Conservation (phyloP, 208 protist genomes). For the Phytomonas sp. region DNA sequence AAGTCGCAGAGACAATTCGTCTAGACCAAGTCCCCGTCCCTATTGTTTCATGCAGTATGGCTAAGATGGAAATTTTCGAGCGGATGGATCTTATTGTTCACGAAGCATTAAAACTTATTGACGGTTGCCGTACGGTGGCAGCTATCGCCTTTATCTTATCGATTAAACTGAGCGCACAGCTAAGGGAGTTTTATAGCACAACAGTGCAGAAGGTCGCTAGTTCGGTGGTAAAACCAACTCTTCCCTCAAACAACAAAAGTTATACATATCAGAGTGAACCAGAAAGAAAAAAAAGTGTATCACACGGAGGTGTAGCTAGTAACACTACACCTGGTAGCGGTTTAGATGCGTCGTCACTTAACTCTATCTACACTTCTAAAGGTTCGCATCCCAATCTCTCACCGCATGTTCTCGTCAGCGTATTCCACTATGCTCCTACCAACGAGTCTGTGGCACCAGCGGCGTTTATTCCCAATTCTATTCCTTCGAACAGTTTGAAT, state of each 20-base stretch:
- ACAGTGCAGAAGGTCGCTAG: constrained; percentile 2
- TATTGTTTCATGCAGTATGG: constrained; percentile 24
- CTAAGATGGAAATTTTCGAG: constrained; percentile 21
- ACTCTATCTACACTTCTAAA: not conserved
- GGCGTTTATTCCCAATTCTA: not conserved
- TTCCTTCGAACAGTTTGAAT: not conserved
- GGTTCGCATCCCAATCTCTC: not conserved
- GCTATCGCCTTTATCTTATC: constrained; percentile 52
- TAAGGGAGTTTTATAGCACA: constrained; percentile 36
- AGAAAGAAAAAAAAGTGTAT: not conserved
- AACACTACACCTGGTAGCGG: not conserved
- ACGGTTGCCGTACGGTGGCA: constrained; percentile 59
- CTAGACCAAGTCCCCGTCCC: constrained; percentile 57
- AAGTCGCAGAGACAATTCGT: constrained; percentile 25
- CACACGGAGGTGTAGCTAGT: not conserved
- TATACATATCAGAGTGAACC: not conserved
- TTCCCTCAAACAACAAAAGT: not conserved
- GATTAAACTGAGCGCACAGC: constrained; percentile 29
- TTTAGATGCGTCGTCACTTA: not conserved
- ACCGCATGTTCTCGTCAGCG: not conserved
- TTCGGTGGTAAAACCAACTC: not conserved
- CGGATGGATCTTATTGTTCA: constrained; percentile 62
- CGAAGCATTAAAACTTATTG: constrained; percentile 45
- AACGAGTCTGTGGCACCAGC: not conserved
- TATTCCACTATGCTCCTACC: not conserved